phyloP scores from a whole-genome alignment of 1,284 basidiomycete genomes.

The Flammula alnicola region DNA sequence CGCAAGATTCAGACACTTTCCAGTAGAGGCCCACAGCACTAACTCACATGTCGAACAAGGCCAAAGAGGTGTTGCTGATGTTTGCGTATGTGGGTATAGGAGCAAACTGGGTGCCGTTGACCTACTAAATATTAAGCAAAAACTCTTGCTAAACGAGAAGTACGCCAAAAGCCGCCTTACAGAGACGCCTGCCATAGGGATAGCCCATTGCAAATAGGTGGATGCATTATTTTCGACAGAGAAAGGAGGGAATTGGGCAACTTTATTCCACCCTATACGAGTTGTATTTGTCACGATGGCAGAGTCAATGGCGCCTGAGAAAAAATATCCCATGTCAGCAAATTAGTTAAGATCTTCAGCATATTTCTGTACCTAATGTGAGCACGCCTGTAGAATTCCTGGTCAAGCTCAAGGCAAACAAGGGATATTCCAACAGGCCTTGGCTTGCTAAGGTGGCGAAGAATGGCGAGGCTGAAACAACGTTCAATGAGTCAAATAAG shows the following conservation, averaged over 20 bases:
- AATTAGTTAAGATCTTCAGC: too few species aligned
- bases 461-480: slow-evolving; percentile 64
- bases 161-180: slow-evolving; percentile 40
- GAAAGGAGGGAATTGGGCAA: slow-evolving; percentile 73
- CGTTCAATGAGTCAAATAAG: not conserved
- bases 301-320: slow-evolving; percentile 69
- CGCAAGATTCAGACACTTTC: slow-evolving; percentile 10
- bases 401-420: slow-evolving; percentile 72
- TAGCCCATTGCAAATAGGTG: slow-evolving; percentile 83
- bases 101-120: slow-evolving; percentile 60
- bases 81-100: slow-evolving; percentile 73
- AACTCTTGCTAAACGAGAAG: slow-evolving; percentile 1
- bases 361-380: too few species aligned
- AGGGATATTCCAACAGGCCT: slow-evolving; percentile 69
- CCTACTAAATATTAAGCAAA: slow-evolving; percentile 42
- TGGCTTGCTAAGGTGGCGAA: slow-evolving; percentile 62
- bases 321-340: not conserved
- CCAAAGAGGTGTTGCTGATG: slow-evolving; percentile 65
- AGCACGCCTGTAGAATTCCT: slow-evolving; percentile 63
- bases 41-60: slow-evolving; percentile 77
- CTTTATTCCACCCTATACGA: slow-evolving; percentile 71
- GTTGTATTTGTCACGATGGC: slow-evolving; percentile 65
- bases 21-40: slow-evolving; percentile 28
- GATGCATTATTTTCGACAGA: slow-evolving; percentile 58
- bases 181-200: slow-evolving; percentile 63